Base-by-base conservation (phyloP, 345 rosid genomes). In the Streptanthus diversifolius region DNA sequence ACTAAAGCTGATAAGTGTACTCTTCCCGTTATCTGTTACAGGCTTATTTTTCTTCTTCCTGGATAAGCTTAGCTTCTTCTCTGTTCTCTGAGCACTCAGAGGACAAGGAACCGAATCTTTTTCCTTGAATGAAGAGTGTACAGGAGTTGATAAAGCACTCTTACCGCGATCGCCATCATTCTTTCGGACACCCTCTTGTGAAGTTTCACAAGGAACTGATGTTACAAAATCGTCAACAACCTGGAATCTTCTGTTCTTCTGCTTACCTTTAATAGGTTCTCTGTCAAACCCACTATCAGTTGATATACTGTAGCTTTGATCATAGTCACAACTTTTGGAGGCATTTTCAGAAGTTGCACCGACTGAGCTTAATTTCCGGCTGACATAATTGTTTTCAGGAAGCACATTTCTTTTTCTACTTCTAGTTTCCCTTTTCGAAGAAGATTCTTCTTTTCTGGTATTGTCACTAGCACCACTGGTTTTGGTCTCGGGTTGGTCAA, bases 341-440 rank as follows among this genome's bases (percentile, higher is more conserved):
- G 80, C 56, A 41, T 64, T 67, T 8, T 74, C 69, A 56, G 66
- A 35, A 11, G 40, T n/a, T 63, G 65, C 47, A 0, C 58, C 70
- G 2, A 5, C 18, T 3, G 74, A 56, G 7, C 71, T 64, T 48
- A 63, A 30, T 39, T 9, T 56, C 71, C 71, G 14, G 65, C 60
- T 76, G 14, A 13, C 76, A 18, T 47, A 43, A 33, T 77, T 82
- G 44, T 65, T 83, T n/a, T 79, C 75, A 76, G 80, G 76, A 58
- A 75, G 57, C 51, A 61, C 22, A 78, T 88, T 95, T 41, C 92
- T 81, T 80, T 90, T 95, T 73, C 81, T 82, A 49, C 75, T 74
- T 74, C 71, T 82, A 63, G 57, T 73, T 66, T 54, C 80, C 58
- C 65, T 78, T 66, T 36, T 77, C 25, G 74, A 80, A 24, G 55